These are phyloP conservation scores for Phalaenopsis aphrodite DNA, from an alignment of 106 monocot species.

Conservation along the genomic window DNA sequence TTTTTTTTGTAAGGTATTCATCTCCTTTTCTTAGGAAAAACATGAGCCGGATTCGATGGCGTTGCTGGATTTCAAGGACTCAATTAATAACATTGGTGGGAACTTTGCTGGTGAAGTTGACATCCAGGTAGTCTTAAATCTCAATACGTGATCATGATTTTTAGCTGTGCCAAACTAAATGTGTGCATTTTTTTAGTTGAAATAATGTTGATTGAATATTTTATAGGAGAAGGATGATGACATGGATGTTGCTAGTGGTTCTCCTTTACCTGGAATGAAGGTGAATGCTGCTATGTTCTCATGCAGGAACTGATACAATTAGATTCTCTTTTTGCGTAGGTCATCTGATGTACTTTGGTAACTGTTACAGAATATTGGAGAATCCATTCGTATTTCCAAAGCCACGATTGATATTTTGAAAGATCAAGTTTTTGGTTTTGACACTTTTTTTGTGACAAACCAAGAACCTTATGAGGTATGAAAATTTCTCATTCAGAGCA, in stretches of 20 bases:
- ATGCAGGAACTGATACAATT: not conserved
- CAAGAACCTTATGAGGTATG: conserved; percentile 92
- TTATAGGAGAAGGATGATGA: conserved; percentile 44
- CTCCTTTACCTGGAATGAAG: conserved; percentile 88
- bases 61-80: conserved; percentile 7
- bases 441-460: conserved; percentile 87
- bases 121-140: conserved; percentile 22
- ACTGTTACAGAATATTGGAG: conserved; percentile 57
- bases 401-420: conserved; percentile 56
- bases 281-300: conserved; percentile 19
- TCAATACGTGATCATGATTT: not conserved
- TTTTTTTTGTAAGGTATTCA: conserved; percentile 3
- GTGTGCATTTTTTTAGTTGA: conserved; percentile 11
- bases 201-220: conserved; percentile 22
- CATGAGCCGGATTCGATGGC: conserved; percentile 14
- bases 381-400: conserved; percentile 74
- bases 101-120: conserved; percentile 5
- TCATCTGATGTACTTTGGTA: conserved; percentile 5
- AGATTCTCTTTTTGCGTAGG: not conserved
- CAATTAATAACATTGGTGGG: conserved; percentile 15
- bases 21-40: conserved; percentile 20
- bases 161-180: not conserved
- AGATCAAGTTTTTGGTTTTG: conserved; percentile 86
- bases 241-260: conserved; percentile 60
- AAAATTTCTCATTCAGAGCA: not conserved